phyloP scores from a whole-genome alignment of 257 asterid species.

The Jasminum sambac region DNA sequence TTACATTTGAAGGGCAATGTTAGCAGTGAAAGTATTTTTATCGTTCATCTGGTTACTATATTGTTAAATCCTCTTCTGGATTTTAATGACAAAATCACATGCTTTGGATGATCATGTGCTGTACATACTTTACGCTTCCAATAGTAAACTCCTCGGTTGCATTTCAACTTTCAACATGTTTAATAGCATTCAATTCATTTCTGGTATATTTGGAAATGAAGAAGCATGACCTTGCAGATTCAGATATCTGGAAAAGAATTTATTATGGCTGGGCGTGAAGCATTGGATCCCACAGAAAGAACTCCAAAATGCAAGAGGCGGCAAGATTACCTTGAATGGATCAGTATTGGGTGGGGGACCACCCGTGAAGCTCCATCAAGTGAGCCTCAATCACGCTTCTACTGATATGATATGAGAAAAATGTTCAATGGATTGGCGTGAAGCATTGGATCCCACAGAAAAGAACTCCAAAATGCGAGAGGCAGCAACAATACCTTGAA shows the following conservation, averaged over 20 bases:
- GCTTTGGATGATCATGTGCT: too few species aligned
- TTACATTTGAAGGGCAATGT: too few species aligned
- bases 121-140: too few species aligned
- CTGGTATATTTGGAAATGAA: slow-evolving; percentile 20
- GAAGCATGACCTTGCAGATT: slow-evolving; percentile 41
- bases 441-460: slow-evolving; percentile 96
- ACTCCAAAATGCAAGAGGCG: slow-evolving; percentile 98
- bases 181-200: background rate
- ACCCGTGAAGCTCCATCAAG: slow-evolving; percentile 99
- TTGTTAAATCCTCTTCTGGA: background rate
- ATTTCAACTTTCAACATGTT: background rate
- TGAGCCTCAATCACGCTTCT: slow-evolving; percentile 87
- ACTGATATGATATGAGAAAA: background rate
- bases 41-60: too few species aligned
- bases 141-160: background rate
- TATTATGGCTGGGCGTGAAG: slow-evolving; percentile 67
- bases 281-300: slow-evolving; percentile 95
- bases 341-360: slow-evolving; percentile 98
- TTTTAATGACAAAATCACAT: slow-evolving; percentile 1
- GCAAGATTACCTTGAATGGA: slow-evolving; percentile 66
- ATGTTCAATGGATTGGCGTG: slow-evolving; percentile 52
- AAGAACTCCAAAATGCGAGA: slow-evolving; percentile 93
- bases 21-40: too few species aligned
- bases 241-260: slow-evolving; percentile 31
- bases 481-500: slow-evolving; percentile 64